Evolutionary conservation across 176 grass and related monocot genomes (phyloP).

Genomic region (Dactylis glomerata): DNA sequence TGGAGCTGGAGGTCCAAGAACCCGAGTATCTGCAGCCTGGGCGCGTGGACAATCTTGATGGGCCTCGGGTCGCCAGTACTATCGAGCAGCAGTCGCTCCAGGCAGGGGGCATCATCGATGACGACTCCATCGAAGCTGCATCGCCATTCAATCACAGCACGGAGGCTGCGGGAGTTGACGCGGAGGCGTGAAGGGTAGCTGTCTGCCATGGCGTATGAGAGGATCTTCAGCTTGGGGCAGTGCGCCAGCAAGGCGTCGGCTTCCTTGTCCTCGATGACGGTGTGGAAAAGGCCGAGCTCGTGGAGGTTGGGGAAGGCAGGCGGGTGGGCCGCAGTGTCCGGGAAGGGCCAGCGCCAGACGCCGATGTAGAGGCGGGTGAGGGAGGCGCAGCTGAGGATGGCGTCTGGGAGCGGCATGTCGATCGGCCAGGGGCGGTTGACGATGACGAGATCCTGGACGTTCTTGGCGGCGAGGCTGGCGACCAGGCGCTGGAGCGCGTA

Average conservation of each 20-base stretch:
- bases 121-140: not conserved
- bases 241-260: conserved; percentile 4
- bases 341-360: conserved; percentile 26
- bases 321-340: not conserved
- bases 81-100: conserved; percentile 19
- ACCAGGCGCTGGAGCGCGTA: conserved; percentile 13
- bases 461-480: conserved; percentile 25
- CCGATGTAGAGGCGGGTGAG: conserved; percentile 36
- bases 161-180: conserved; percentile 17
- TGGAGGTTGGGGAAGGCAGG: conserved; percentile 10
- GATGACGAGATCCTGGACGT: conserved; percentile 35
- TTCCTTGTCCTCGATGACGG: not conserved
- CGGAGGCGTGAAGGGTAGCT: not conserved
- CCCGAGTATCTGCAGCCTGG: conserved; percentile 27
- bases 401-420: conserved; percentile 34
- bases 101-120: conserved; percentile 26
- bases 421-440: conserved; percentile 37
- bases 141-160: conserved; percentile 4
- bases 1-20: conserved; percentile 23
- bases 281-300: conserved; percentile 30
- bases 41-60: conserved; percentile 14
- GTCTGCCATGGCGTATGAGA: conserved; percentile 24
- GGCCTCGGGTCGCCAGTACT: not conserved
- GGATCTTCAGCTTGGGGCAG: conserved; percentile 28
- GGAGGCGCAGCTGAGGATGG: conserved; percentile 20